A percentile compares a stretch with the other conserved stretches of the same genome.
These are phyloP conservation scores for Botrytis pseudocinerea DNA, from an alignment of 2,329 filamentous ascomycete genomes.

Conservation along the genomic window DNA sequence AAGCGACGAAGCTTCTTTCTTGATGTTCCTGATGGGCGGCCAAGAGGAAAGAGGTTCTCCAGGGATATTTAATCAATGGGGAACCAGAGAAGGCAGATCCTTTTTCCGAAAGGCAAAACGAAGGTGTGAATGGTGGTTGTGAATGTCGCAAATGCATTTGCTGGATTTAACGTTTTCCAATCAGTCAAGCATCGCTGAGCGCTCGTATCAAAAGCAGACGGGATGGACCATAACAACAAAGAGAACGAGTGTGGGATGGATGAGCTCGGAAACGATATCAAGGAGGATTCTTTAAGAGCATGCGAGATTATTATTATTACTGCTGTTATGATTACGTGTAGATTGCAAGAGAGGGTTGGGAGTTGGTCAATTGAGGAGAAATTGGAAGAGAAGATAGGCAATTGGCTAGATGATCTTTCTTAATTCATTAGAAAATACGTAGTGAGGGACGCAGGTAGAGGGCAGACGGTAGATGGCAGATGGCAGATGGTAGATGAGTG, in stretches of 20 bases:
- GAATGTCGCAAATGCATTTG: neutral
- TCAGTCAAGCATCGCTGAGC: neutral
- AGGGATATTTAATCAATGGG: conserved; percentile 6
- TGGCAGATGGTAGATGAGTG: neutral
- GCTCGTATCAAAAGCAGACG: neutral
- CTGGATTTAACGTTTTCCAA: neutral
- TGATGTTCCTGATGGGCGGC: neutral
- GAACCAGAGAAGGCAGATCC: conserved; percentile 17
- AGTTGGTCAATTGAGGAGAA: neutral
- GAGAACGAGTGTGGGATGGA: neutral
- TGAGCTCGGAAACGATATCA: neutral
- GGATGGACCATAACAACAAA: neutral
- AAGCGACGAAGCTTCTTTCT: conserved; percentile 21
- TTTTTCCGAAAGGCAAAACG: neutral
- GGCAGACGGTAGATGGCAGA: neutral
- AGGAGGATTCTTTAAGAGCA: neutral
- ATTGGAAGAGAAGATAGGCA: neutral
- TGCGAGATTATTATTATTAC: neutral
- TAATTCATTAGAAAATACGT: neutral
- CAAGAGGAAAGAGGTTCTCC: conserved; percentile 13
- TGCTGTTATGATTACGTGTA: neutral
- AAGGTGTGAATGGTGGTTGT: neutral
- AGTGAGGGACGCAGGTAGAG: neutral
- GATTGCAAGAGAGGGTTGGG: neutral
- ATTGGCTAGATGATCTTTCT: neutral